phyloP scores from a whole-genome alignment of 495 filamentous ascomycete genomes.

The Xylaria cubensis region DNA sequence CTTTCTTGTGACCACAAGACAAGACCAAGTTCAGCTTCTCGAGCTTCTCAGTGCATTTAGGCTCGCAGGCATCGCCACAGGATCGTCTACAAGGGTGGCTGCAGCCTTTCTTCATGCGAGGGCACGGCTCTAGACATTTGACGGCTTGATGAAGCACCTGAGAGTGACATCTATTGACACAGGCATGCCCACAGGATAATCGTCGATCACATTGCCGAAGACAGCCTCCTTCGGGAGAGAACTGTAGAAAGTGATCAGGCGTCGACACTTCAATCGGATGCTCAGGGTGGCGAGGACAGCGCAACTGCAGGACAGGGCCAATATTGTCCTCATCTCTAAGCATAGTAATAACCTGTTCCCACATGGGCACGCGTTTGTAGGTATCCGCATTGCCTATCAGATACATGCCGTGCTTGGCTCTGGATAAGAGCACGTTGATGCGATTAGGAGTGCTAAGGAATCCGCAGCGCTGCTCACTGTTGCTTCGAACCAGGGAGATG shows the following conservation, averaged over 20 bases:
- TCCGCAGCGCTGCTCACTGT: conserved; percentile 65
- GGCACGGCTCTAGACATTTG: conserved; percentile 67
- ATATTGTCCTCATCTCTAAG: conserved; percentile 57
- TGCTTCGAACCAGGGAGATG: conserved; percentile 83
- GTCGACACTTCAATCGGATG: conserved; percentile 60
- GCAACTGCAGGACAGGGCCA: conserved; percentile 61
- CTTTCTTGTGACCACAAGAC: conserved; percentile 64
- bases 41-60: conserved; percentile 46
- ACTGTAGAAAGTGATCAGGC: conserved; percentile 66
- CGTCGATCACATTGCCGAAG: conserved; percentile 61
- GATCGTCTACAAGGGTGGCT: conserved; percentile 64
- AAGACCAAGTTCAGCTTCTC: conserved; percentile 49
- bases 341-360: conserved; percentile 67
- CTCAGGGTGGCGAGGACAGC: conserved; percentile 72
- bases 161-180: conserved; percentile 74
- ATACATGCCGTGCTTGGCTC: conserved; percentile 84
- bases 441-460: conserved; percentile 78
- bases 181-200: conserved; percentile 76
- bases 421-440: conserved; percentile 79
- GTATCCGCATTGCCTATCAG: conserved; percentile 76
- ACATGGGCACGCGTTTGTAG: conserved; percentile 67
- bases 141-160: conserved; percentile 67
- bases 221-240: conserved; percentile 78
- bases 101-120: conserved; percentile 61
- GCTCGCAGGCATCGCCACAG: conserved; percentile 62